Evolutionary conservation across 2,329 filamentous ascomycete genomes (phyloP).

Genomic region (Ophiocordyceps sinensis): DNA sequence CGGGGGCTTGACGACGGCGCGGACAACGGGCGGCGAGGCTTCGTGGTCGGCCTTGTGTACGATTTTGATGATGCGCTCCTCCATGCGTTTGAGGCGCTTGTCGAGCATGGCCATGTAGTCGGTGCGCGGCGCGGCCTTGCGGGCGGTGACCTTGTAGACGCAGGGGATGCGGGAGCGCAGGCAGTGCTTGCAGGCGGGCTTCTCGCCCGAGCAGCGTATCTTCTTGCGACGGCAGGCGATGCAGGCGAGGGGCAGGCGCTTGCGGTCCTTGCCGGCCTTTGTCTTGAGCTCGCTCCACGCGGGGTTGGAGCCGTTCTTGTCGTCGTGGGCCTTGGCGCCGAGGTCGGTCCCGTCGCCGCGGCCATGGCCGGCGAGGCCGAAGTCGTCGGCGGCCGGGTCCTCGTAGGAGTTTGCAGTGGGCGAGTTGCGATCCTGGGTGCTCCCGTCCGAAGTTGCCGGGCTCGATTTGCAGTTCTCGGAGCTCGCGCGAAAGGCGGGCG

Average conservation of each 20-base stretch:
- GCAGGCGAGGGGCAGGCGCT: constrained; percentile 81
- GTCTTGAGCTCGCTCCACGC: constrained; percentile 76
- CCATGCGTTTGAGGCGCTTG: constrained; percentile 91
- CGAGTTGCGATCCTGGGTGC: constrained; percentile 26
- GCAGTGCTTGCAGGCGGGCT: constrained; percentile 94
- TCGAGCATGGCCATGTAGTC: constrained; percentile 99
- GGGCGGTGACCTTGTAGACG: constrained; percentile 91
- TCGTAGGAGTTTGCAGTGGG: constrained; percentile 33
- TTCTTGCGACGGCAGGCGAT: constrained; percentile 95
- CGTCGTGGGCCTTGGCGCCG: constrained; percentile 38
- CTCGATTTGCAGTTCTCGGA: constrained; percentile 12
- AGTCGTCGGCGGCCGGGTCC: constrained; percentile 42
- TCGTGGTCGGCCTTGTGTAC: constrained; percentile 77
- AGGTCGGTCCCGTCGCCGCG: constrained; percentile 39
- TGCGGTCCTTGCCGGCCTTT: constrained; percentile 90
- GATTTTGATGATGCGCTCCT: constrained; percentile 91
- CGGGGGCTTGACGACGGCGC: constrained; percentile 74
- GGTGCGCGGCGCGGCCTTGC: constrained; percentile 85
- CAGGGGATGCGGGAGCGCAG: constrained; percentile 84
- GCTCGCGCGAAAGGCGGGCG: constrained; percentile 8
- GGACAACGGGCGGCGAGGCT: constrained; percentile 48
- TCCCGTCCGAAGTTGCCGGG: constrained; percentile 30
- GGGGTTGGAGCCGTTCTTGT: constrained; percentile 43
- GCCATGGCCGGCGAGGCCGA: constrained; percentile 32
- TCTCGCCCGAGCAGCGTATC: constrained; percentile 94